Percentiles rank a stretch among this genome's conserved stretches.
Conservation (phyloP, 1,139 yeast genomes). For the Geotrichum klebahnii region DNA sequence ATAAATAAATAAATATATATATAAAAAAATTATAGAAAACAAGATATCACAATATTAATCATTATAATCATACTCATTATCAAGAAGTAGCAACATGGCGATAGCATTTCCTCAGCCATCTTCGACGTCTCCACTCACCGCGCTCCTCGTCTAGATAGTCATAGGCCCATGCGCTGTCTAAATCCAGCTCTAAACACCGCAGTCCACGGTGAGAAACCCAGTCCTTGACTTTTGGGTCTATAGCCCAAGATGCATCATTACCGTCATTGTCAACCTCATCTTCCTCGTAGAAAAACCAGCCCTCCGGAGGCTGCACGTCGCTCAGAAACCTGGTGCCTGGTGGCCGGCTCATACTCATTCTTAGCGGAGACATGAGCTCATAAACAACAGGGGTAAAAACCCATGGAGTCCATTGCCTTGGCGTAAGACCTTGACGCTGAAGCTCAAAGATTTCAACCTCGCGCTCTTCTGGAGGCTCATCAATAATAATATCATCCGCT, state of each 20-base stretch:
- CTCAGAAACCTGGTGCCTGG: constrained; percentile 56
- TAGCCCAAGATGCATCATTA: constrained; percentile 53
- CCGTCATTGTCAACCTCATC: not conserved
- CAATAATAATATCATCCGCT: constrained; percentile 56
- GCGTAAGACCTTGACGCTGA: constrained; percentile 60
- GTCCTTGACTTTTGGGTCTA: constrained; percentile 50
- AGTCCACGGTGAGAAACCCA: constrained; percentile 55
- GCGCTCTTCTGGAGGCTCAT: constrained; percentile 53
- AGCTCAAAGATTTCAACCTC: constrained; percentile 72
- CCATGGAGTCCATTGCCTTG: constrained; percentile 56
- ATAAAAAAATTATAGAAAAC: not conserved
- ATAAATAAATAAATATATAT: too few relatives aligned
- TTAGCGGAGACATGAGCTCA: constrained; percentile 47
- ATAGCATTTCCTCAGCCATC: constrained; percentile 38
- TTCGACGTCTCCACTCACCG: constrained; percentile 43
- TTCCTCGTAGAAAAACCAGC: constrained; percentile 63
- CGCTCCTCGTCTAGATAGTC: constrained; percentile 37
- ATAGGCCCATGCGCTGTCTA: constrained; percentile 45
- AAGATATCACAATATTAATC: not conserved
- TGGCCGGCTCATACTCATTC: constrained; percentile 62
- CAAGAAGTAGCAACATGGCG: constrained; percentile 1
- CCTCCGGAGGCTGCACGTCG: constrained; percentile 61
- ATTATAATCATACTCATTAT: not conserved
- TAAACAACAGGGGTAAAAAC: constrained; percentile 51
- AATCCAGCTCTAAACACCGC: constrained; percentile 34